phyloP scores from a whole-genome alignment of 192 early-diverging fungal species.

The Funneliformis mosseae region DNA sequence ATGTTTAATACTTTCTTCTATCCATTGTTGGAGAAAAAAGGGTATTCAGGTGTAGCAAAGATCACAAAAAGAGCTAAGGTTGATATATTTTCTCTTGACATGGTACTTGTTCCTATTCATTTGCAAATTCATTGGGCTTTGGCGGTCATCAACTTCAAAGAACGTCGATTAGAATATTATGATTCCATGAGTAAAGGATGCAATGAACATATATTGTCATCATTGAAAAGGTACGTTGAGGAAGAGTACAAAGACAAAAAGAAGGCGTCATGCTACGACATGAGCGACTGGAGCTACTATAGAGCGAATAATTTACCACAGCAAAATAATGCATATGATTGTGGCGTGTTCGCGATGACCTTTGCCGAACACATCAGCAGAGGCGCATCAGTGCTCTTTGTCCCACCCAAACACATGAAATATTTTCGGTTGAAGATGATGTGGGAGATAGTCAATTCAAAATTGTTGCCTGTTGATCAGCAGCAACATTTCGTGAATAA shows the following conservation, averaged over 20 bases:
- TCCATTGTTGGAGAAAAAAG: conserved; percentile 64
- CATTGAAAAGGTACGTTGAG: conserved; percentile 67
- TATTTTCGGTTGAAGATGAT: conserved; percentile 72
- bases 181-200: conserved; percentile 73
- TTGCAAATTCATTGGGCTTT: conserved; percentile 76
- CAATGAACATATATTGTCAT: background rate
- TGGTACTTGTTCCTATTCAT: conserved; percentile 85
- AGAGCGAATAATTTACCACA: conserved; percentile 69
- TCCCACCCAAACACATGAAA: conserved; percentile 74
- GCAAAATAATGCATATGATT: conserved; percentile 91
- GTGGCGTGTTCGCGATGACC: conserved; percentile 90
- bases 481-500: background rate
- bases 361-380: conserved; percentile 80
- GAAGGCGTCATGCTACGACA: conserved; percentile 56
- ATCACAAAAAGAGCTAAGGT: conserved; percentile 75
- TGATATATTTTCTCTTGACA: conserved; percentile 77
- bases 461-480: background rate
- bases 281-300: conserved; percentile 65
- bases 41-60: conserved; percentile 72
- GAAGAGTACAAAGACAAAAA: conserved; percentile 77
- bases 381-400: conserved; percentile 60
- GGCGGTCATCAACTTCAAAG: conserved; percentile 60
- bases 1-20: conserved; percentile 95
- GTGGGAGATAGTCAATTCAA: conserved; percentile 65
- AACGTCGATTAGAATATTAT: conserved; percentile 74